phyloP scores from a whole-genome alignment of 306 rosid species.

The Citrullus colocynthis region DNA sequence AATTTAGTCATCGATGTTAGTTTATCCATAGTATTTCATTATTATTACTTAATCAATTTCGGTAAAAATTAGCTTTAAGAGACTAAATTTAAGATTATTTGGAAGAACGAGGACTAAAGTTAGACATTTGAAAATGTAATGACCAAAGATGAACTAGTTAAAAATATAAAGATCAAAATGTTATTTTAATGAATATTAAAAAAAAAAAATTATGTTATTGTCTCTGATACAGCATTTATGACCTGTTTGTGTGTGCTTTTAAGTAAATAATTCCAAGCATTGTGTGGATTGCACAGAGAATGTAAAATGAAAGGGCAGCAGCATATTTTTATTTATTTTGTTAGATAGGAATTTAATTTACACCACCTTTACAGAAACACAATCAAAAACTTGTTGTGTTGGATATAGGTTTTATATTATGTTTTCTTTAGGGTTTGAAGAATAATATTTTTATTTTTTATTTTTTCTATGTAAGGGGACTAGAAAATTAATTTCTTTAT shows the following conservation, averaged over 20 bases:
- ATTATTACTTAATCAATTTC: too few species aligned
- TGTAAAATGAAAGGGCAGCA: neutral
- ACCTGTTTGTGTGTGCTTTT: slow-evolving; percentile 2
- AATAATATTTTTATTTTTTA: too few species aligned
- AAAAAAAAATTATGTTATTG: neutral
- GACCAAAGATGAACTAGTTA: too few species aligned
- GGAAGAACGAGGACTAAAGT: too few species aligned
- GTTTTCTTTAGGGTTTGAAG: neutral
- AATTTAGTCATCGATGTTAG: too few species aligned
- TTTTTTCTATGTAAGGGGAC: too few species aligned
- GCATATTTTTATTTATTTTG: neutral
- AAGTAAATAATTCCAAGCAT: slow-evolving; percentile 6
- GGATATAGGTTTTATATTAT: neutral
- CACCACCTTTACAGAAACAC: neutral
- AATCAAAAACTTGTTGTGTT: neutral
- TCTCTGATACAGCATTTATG: slow-evolving; percentile 7
- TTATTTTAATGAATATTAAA: neutral
- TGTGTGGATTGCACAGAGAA: slow-evolving; percentile 2
- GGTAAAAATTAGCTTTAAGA: too few species aligned
- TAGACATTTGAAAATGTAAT: too few species aligned
- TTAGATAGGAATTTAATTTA: neutral
- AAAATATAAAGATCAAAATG: too few species aligned
- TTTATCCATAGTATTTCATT: too few species aligned
- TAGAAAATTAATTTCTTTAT: too few species aligned
- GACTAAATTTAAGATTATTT: too few species aligned